Evolutionary conservation across 2,329 filamentous ascomycete species (phyloP).

Genomic region (Aspergillus latus): DNA sequence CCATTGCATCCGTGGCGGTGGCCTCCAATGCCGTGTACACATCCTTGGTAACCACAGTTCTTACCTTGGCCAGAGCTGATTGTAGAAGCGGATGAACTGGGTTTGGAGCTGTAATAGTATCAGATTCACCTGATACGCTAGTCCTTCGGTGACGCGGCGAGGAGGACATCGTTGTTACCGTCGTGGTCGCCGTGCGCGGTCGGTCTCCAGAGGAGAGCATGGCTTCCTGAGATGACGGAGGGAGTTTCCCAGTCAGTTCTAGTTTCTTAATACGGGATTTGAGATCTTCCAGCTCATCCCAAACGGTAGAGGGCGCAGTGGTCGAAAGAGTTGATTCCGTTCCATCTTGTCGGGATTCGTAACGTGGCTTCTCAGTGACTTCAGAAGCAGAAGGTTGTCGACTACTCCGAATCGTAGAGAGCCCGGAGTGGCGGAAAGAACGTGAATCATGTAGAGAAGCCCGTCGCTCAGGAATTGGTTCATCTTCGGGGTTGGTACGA

Average conservation of each 20-base stretch:
- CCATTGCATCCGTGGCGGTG: constrained; percentile 76
- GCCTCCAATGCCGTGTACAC: constrained; percentile 78
- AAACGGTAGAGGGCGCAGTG: constrained; percentile 86
- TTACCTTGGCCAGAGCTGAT: constrained; percentile 77
- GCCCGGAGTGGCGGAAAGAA: constrained; percentile 33
- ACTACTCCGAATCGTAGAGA: constrained; percentile 38
- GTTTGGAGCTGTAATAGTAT: constrained; percentile 39
- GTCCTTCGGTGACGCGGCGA: constrained; percentile 74
- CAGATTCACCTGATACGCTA: constrained; percentile 40
- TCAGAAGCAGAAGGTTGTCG: constrained; percentile 38
- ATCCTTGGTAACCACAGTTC: constrained; percentile 65
- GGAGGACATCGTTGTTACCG: constrained; percentile 83
- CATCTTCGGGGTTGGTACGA: constrained; percentile 37
- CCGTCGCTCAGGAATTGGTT: constrained; percentile 31
- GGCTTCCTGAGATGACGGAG: constrained; percentile 76
- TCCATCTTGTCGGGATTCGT: constrained; percentile 54
- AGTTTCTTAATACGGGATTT: constrained; percentile 90
- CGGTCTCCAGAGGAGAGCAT: constrained; percentile 76
- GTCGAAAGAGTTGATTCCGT: constrained; percentile 88
- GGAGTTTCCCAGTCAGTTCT: constrained; percentile 84
- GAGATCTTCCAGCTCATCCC: constrained; percentile 95
- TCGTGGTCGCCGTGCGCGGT: constrained; percentile 86
- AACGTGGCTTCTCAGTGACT: constrained; percentile 34
- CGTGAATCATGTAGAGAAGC: constrained; percentile 37
- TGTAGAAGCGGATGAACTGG: constrained; percentile 76